Conservation (phyloP, 305 asterid species). For the Fraxinus paxiana region DNA sequence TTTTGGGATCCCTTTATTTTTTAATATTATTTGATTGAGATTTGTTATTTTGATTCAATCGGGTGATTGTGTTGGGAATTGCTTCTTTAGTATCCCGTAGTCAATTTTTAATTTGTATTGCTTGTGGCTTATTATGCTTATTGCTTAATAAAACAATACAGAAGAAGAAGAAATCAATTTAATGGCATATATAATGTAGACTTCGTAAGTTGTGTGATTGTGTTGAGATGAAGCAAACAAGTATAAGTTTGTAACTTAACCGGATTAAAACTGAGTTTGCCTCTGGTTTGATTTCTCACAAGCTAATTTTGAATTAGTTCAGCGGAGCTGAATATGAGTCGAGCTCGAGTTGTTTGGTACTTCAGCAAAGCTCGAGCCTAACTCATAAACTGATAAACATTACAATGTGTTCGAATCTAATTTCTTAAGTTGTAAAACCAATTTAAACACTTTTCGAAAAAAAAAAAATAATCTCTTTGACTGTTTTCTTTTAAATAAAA, state of each 20-base stretch:
- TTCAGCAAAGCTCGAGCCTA: not conserved
- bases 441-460: not conserved
- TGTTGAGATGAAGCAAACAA: not conserved
- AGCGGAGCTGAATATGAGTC: not conserved
- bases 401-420: not conserved
- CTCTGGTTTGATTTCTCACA: not conserved
- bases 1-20: not conserved
- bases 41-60: not conserved
- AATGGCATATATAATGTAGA: not conserved
- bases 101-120: not conserved
- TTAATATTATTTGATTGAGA: not conserved
- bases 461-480: not conserved
- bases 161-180: constrained; percentile 6
- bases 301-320: not conserved
- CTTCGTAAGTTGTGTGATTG: not conserved
- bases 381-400: not conserved
- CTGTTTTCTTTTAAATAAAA: not conserved
- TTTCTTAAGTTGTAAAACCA: not conserved
- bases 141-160: not conserved
- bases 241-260: not conserved
- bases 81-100: not conserved
- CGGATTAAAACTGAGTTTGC: not conserved
- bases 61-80: not conserved
- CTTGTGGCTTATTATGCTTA: constrained; percentile 5
- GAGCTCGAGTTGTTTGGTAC: not conserved